Evolutionary conservation across 306 rosid species (phyloP), one percentile per base, ranked within the genome.

Genomic region (Notholithocarpus densiflorus): DNA sequence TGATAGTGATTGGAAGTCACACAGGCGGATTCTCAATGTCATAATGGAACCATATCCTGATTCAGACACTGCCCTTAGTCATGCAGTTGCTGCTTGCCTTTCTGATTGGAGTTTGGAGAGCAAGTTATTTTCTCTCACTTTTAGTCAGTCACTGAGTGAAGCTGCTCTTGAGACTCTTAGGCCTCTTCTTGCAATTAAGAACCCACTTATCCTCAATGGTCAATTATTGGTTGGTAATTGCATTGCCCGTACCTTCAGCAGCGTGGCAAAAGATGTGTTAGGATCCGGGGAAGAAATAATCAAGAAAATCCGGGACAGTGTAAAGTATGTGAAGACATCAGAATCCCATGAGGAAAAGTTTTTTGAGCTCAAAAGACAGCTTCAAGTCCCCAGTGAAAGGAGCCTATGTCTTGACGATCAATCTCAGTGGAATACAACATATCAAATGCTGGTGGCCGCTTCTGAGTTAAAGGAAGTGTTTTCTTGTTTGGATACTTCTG

Each of bases 31-130:
- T 80, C 92, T 95, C 75, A 95, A 95, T 87, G 99, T 95, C 64
- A 93, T 91, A 51, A 91, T 95, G 99, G 99, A 95, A 84, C 96
- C 97, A 20, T 90, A 91, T 80, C 97, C 97, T 2, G 91, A 95
- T 82, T 95, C 97, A 2, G 91, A 90, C 68, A 54, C 87, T 40
- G 94, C 93, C 62, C 82, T 93, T 24, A 87, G 88, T 82, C 98
- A 93, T 87, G 96, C 97, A 68, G 92, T 95, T 57, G 87, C 99
- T 69, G 98, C 80, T 57, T 95, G 99, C 82, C 90, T 95, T 84
- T 86, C 93, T 80, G 98, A 95, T 78, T 95, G 99, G 99, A 84
- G 55, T 79, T 82, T 93, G 84, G 92, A 93, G 52, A 88, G 90
- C 68, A 90, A 87, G 87, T 75, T 95, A 55, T 95, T 95, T 84